A percentile compares a stretch with the other conserved stretches of the same genome.
These are phyloP conservation scores for Rhodamnia argentea DNA, from an alignment of 345 rosid genomes.

Conservation along the genomic window DNA sequence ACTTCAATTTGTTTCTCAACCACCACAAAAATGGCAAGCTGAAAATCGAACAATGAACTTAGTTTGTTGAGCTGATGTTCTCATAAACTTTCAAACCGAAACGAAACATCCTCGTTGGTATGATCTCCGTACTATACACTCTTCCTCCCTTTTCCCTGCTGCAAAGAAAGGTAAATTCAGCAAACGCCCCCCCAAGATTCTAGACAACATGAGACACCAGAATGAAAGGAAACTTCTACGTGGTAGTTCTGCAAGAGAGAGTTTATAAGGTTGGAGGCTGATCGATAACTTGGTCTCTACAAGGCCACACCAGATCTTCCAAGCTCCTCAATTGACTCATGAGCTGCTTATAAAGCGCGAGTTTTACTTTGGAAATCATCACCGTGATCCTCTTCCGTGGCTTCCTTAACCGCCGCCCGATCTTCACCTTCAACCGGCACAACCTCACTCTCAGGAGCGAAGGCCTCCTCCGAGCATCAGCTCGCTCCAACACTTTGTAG, in stretches of 20 bases:
- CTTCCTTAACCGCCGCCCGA: slow-evolving; percentile 6
- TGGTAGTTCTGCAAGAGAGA: background rate
- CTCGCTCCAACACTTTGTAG: slow-evolving; percentile 3
- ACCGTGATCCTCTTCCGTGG: slow-evolving; percentile 1
- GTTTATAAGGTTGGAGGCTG: background rate
- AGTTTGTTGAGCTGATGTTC: background rate
- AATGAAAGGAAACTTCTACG: background rate
- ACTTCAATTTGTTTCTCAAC: background rate
- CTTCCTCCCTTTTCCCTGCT: background rate
- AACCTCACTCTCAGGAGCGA: background rate
- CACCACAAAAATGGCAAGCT: background rate
- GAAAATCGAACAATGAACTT: background rate
- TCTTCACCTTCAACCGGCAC: slow-evolving; percentile 4
- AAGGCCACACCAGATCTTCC: background rate
- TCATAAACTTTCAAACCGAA: background rate
- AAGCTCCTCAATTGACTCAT: background rate
- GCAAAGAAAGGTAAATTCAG: background rate
- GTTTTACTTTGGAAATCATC: background rate
- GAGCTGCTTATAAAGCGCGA: background rate
- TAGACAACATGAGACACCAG: background rate
- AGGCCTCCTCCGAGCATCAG: background rate
- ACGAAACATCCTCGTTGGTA: background rate
- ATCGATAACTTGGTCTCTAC: background rate
- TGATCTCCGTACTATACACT: background rate
- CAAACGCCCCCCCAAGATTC: background rate